phyloP scores from a whole-genome alignment of 495 filamentous ascomycete species.

The Lentithecium fluviatile region DNA sequence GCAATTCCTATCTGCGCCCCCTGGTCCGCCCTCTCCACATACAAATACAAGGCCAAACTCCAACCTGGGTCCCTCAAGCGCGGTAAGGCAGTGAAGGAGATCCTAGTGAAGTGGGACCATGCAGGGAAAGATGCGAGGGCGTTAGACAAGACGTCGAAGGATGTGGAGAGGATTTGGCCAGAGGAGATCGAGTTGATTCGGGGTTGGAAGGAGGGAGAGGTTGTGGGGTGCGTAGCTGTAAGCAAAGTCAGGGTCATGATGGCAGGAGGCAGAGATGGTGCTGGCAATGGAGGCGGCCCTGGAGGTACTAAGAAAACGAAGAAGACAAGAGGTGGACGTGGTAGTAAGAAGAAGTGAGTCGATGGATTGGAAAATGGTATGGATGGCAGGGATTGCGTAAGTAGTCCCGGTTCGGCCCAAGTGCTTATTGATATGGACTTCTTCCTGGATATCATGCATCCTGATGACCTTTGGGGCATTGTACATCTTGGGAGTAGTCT shows the following conservation, averaged over 20 bases:
- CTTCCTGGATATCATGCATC: no score
- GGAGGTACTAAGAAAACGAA: conserved; percentile 45
- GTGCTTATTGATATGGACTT: no score
- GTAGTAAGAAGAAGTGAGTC: conserved; percentile 42
- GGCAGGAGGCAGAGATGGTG: conserved; percentile 49
- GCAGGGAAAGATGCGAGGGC: conserved; percentile 52
- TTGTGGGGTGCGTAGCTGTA: conserved; percentile 77
- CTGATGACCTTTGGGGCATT: no score
- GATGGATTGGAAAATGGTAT: no score
- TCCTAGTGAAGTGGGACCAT: conserved; percentile 68
- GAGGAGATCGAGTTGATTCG: conserved; percentile 79
- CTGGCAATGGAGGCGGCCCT: conserved; percentile 48
- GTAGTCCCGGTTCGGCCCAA: no score
- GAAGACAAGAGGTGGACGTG: conserved; percentile 47
- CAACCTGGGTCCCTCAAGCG: conserved; percentile 90
- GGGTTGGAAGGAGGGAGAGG: conserved; percentile 75
- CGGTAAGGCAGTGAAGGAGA: conserved; percentile 90
- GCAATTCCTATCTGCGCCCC: conserved; percentile 89
- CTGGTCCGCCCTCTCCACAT: conserved; percentile 72
- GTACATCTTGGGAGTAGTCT: no score
- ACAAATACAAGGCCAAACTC: conserved; percentile 88
- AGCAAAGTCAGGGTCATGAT: conserved; percentile 82
- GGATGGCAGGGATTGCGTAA: no score
- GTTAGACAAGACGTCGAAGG: conserved; percentile 57
- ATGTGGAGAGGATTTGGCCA: conserved; percentile 75